phyloP scores from a whole-genome alignment of 345 rosid genomes.

The Corymbia maculata region DNA sequence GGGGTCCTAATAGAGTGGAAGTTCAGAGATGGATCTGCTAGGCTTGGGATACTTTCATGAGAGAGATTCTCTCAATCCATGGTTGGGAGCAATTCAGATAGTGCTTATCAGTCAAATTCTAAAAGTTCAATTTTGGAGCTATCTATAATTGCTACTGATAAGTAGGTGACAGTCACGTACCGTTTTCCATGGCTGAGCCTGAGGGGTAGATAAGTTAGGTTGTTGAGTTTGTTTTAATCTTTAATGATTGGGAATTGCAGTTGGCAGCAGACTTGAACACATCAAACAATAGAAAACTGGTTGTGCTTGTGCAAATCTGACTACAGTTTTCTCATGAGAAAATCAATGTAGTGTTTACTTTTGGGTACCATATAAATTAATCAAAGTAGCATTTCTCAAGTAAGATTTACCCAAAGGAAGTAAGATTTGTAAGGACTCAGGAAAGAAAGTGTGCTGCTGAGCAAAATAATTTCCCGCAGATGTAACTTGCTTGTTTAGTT shows the following conservation, averaged over 20 bases:
- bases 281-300: not conserved
- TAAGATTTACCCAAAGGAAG: not conserved
- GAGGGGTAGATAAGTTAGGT: not conserved
- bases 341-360: not conserved
- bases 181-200: not conserved
- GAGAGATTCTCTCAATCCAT: not conserved
- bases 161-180: rapidly evolving
- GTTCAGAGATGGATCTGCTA: not conserved
- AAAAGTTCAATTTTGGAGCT: not conserved
- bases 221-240: not conserved
- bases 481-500: not conserved
- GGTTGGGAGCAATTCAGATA: not conserved
- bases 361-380: not conserved
- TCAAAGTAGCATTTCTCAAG: not conserved
- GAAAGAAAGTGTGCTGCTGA: not conserved
- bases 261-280: not conserved
- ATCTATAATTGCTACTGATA: not conserved
- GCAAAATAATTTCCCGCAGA: not conserved
- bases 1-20: not conserved
- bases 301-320: not conserved
- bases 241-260: not conserved
- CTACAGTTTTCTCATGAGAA: not conserved
- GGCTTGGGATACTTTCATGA: not conserved
- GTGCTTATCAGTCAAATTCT: not conserved
- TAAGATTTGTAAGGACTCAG: not conserved